Base-by-base conservation (phyloP, 306 rosid genomes). In the Gleditsia sinensis region DNA sequence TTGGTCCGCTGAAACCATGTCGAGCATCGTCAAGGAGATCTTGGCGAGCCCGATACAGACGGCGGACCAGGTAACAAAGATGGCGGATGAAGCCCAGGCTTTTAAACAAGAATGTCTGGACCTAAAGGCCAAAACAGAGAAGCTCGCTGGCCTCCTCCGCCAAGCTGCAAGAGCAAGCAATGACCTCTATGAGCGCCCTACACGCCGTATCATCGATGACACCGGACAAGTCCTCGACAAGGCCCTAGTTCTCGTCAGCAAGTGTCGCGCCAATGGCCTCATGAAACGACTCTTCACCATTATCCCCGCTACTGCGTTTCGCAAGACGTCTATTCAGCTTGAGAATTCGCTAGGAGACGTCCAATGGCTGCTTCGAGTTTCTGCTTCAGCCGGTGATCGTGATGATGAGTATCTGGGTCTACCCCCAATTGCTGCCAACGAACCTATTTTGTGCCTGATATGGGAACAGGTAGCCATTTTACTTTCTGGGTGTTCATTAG, bases 141-240 rank as follows among this genome's bases (percentile, higher is more conserved):
- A 84, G 72, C 84, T 88, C 1, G 87, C 84, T 1, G 85, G 33
- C 53, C 87, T 88, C 9, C 84, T 88, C 69, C 86, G 90, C 0
- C 90, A 78, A 14, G 90, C 93, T 0, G 89, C 93, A 1, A 78
- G 91, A 9, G 85, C 77, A 3, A 78, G 91, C 86, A 75, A 37
- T 20, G 93, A 86, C 10, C 89, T 88, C 43, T 88, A 88, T 34
- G 93, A 88, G 61, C 89, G 91, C 17, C 93, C 93, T 12, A 86
- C 93, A 0, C 83, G 89, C 11, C 91, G 91, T 23, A 88, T 88
- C 81, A 86, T 88, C 40, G 93, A 84, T 46, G 87, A 86, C 64
- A 86, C 89, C 11, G 87, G 84, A 20, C 86, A 84, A 42, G 89
- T 73, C 20, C 93, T 88, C 2, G 91, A 86, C 27, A 84, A 82